Base-by-base conservation (phyloP, 208 protist species). In the Acanthamoeba lugdunensis region DNA sequence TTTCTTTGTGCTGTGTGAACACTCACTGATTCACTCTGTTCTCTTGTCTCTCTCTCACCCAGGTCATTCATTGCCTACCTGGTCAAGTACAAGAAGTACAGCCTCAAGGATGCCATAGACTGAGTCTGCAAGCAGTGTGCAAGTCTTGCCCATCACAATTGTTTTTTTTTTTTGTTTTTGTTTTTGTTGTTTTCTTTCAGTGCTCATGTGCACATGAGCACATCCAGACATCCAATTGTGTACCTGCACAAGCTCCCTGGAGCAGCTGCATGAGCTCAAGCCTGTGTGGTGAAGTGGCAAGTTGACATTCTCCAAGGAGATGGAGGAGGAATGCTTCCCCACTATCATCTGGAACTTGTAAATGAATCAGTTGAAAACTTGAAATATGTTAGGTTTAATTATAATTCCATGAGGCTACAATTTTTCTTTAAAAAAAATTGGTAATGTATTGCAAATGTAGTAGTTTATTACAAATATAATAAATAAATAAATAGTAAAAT, bases 1-100 rank as follows among this genome's bases (percentile, higher is more conserved):
- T 9, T 37, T n/a, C 73, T 6, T 28, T 21, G n/a, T n/a, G n/a
- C n/a, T n/a, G n/a, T n/a, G n/a, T n/a, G n/a, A n/a, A n/a, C 11
- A 13, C 2, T 5, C 75, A 6, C 41, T 1, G 9, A 48, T 5
- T 4, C 41, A 25, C 75, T 28, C 30, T 2, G 0, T 82, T 25
- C 16, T 82, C 8, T 2, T 25, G 3, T 11, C 33, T 30, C 58
- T 7, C 6, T 45, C 4, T 0, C 30, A n/a, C n/a, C n/a, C n/a
- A n/a, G n/a, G n/a, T 48, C 63, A 48, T 48, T 88, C 21, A 63
- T 92, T 1, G 87, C 87, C 11, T 92, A 92, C 63, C 65, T 92
- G 58, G 45, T 92, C 37, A 92, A 75, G 65, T 28, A 92, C 65
- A 58, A 92, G 37, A 50, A 75, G 30, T 41, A 52, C 33, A 77